Percentiles rank a stretch among this genome's conserved stretches.
Evolutionary conservation across 768 basidiomycete species (phyloP).

Genomic region (Pulveroboletus sp.): DNA sequence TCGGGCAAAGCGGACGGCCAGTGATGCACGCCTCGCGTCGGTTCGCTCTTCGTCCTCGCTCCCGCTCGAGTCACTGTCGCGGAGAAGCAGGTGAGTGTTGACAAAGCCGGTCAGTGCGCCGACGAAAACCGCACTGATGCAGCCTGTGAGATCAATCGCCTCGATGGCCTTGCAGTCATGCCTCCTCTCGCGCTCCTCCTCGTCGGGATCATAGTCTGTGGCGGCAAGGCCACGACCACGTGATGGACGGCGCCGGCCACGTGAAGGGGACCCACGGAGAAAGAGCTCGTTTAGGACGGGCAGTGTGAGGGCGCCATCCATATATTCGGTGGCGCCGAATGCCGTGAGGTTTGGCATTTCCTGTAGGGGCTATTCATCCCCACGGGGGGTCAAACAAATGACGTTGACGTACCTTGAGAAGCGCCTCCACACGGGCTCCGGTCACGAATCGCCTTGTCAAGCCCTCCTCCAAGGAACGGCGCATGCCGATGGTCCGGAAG

Average conservation of each 20-base stretch:
- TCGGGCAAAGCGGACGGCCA: slow-evolving; percentile 27
- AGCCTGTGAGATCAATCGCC: slow-evolving; percentile 92
- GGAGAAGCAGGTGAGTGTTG: slow-evolving; percentile 46
- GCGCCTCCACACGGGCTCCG: slow-evolving; percentile 71
- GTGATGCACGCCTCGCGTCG: slow-evolving; percentile 30
- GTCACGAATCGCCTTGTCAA: slow-evolving; percentile 91
- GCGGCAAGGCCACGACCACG: slow-evolving; percentile 52
- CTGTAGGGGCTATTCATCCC: slow-evolving; percentile 35
- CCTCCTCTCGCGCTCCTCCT: slow-evolving; percentile 72
- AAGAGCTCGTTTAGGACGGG: slow-evolving; percentile 87
- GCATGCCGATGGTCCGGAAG: slow-evolving; percentile 95
- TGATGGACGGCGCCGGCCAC: slow-evolving; percentile 61
- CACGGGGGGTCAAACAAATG: slow-evolving; percentile 1
- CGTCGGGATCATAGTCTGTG: slow-evolving; percentile 59
- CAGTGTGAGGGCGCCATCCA: slow-evolving; percentile 87
- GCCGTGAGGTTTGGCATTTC: slow-evolving; percentile 82
- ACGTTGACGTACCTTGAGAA: slow-evolving; percentile 58
- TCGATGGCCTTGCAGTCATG: slow-evolving; percentile 73
- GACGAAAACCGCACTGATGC: slow-evolving; percentile 87
- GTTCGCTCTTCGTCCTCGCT: slow-evolving; percentile 37
- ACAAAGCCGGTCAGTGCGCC: slow-evolving; percentile 83
- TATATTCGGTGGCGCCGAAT: slow-evolving; percentile 98
- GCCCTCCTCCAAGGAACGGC: slow-evolving; percentile 86
- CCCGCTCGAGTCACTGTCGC: slow-evolving; percentile 40
- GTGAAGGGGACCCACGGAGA: slow-evolving; percentile 73